These are phyloP conservation scores for Bipolaris victoriae DNA, from an alignment of 2,329 filamentous ascomycete genomes.

Conservation along the genomic window DNA sequence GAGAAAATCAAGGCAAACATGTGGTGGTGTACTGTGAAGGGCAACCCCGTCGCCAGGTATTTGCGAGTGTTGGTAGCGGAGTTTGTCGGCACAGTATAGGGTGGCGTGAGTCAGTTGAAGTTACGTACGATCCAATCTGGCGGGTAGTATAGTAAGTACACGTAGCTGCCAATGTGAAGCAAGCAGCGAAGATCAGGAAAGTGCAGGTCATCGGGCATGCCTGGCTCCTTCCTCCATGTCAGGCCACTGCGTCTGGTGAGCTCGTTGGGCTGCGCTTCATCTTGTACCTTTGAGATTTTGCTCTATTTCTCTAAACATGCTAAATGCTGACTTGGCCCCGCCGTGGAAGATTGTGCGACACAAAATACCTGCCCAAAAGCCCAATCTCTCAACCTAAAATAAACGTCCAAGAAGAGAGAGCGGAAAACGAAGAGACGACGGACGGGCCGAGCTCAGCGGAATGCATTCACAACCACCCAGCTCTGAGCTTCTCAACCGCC, in stretches of 20 bases:
- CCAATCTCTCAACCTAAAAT: neutral
- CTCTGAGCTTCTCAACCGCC: conserved; percentile 48
- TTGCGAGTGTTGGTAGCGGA: neutral
- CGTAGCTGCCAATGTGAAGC: conserved; percentile 1
- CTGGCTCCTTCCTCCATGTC: neutral
- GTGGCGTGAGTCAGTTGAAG: neutral
- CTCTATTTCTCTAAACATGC: neutral
- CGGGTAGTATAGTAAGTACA: neutral
- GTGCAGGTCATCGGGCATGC: neutral
- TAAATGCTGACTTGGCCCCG: neutral
- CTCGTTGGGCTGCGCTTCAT: neutral
- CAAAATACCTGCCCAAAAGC: neutral
- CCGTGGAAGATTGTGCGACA: neutral
- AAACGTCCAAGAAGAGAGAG: neutral
- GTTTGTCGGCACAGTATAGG: neutral
- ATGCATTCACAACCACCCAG: conserved; percentile 43
- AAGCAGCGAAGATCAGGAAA: neutral
- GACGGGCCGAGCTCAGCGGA: neutral
- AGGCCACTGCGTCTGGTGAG: neutral
- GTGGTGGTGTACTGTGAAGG: neutral
- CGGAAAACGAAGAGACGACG: neutral
- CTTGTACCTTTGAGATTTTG: neutral
- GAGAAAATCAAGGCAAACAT: neutral
- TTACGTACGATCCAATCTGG: neutral
- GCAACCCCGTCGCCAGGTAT: neutral